Evolutionary conservation across 331 rosid species (phyloP), one percentile per base, ranked within the genome.

Genomic region (Acacia concinna): DNA sequence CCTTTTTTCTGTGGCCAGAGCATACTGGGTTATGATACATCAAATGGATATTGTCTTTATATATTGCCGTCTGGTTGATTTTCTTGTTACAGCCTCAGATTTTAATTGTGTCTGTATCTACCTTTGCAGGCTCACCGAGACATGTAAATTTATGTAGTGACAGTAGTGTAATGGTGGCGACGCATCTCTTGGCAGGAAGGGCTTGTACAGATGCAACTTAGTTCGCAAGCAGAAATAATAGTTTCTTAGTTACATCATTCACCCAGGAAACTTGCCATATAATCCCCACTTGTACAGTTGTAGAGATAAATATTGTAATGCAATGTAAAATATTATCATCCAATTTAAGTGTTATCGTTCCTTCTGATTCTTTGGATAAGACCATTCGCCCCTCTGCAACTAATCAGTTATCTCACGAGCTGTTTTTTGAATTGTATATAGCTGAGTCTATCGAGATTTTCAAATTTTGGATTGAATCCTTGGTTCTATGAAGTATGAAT

Each of bases 81-180:
- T 13, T 10, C 30, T 34, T 12, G 14, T 56, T 23, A 27, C 17
- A 13, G 3, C 40, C 28, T 49, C 31, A 14, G 10, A 18, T 68
- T 5, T 34, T 75, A 32, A 47, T 47, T n/a, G 83, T 17, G 14
- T 40, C 11, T 47, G n/a, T 75, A 65, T 25, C 27, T 20, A 8
- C 67, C 25, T 59, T 59, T 37, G 86, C 85, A 83, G 87, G 85
- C 81, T 83, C 76, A 78, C 54, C 40, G 54, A 62, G 85, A 63
- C 54, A 41, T 80, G 87, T 74, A 85, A 63, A 75, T 40, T 73
- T 28, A 32, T 82, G 64, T 52, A 34, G 12, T 57, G 82, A 2
- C n/a, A 28, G 64, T 52, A 34, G 12, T 57, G 82, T 4, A 30
- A 28, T 57, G 64, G 27, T 20, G 35, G 28, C 38, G 43, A 52